Conservation (phyloP, 1,139 yeast species). For the Suhomyces chickasaworum region DNA sequence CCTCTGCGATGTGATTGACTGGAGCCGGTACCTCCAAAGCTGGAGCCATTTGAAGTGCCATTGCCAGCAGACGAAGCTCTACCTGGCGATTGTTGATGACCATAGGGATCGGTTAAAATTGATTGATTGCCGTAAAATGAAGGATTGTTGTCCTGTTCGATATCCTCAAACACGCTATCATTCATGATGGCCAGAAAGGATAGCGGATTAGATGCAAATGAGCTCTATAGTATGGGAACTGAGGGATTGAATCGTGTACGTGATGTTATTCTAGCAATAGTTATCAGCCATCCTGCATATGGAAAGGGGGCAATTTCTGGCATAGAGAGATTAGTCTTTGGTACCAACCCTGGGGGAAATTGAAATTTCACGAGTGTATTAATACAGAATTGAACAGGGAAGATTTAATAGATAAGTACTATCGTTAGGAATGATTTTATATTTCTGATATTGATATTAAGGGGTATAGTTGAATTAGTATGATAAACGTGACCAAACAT, state of each 20-base stretch:
- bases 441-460: no score
- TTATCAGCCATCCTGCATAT: constrained; percentile 5
- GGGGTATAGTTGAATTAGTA: no score
- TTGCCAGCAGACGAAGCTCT: background rate
- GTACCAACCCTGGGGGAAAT: no score
- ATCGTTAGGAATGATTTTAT: no score
- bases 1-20: constrained; percentile 1
- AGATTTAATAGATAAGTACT: no score
- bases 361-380: no score
- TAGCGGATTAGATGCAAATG: background rate
- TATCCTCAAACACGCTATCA: constrained; percentile 34
- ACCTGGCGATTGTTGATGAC: constrained; percentile 12
- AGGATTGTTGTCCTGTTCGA: constrained; percentile 53
- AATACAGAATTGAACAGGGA: no score
- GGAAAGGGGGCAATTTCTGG: background rate
- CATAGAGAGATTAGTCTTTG: no score
- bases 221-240: background rate
- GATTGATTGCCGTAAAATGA: constrained; percentile 44
- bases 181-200: constrained; percentile 8
- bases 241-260: constrained; percentile 1
- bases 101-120: constrained; percentile 33
- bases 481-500: no score
- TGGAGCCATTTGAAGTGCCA: background rate
- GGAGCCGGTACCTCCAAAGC: background rate
- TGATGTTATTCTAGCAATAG: constrained; percentile 4